Evolutionary conservation across 2,329 filamentous ascomycete genomes (phyloP), one percentile per base, ranked within the genome.

Genomic region (Ophiostoma angusticollis): DNA sequence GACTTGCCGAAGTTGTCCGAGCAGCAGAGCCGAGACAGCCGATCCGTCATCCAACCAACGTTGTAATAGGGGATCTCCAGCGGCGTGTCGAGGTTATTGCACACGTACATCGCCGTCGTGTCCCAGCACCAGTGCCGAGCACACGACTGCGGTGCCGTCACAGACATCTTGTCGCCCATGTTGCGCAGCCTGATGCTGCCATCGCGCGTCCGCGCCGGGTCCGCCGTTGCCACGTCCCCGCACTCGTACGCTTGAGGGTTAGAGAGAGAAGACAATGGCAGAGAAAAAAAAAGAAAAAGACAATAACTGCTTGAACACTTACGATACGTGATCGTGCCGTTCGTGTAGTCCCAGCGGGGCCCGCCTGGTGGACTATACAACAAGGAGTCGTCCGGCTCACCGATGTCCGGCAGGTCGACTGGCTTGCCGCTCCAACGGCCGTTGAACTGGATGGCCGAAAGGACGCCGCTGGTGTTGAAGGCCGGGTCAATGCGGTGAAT

Each of bases 91-190:
- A 16, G 6, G n/a, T 36, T n/a, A 31, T 44, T 46, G 41, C 39
- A 44, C 8, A 44, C 41, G 13, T 43, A 45, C 22, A 45, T 28
- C 4, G 35, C 44, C 18, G 38, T 43, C 11, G 44, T 45, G 33
- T 43, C 41, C 12, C 25, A 21, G 44, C 44, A 45, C 35, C 32
- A 45, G 28, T 39, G 35, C 17, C 44, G 44, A 9, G 23, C 18
- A 16, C 41, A 45, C 7, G 18, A 17, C 18, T 36, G 11, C 6
- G 35, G 27, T 2, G 8, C 5, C n/a, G 36, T 24, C 5, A n/a
- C 6, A 9, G 31, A 24, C 30, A 13, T 22, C 14, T 29, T n/a
- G 9, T 19, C 14, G 19, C 31, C 18, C 33, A 29, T 39, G 36
- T 40, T 39, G 27, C 41, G 43, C 7, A 41, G 38, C n/a, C 22